A percentile compares a stretch with the other conserved stretches of the same genome.
Conservation (phyloP, 805 yeast species). For the Metschnikowia picachoensis region DNA sequence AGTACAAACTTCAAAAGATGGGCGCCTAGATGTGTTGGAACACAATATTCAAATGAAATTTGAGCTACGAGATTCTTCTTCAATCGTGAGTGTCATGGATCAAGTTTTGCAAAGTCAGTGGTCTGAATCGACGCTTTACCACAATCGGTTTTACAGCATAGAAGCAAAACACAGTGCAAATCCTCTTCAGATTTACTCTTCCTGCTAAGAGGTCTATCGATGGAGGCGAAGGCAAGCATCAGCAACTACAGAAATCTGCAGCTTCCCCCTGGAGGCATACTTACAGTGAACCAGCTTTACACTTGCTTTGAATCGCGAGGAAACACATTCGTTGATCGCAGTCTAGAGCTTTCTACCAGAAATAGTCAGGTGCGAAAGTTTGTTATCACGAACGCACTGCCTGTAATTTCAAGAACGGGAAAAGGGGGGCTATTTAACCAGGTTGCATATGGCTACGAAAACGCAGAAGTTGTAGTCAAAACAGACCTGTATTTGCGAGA, state of each 20-base stretch:
- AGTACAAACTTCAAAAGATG: constrained; percentile 2
- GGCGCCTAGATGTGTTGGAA: constrained; percentile 22
- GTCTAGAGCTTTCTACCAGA: constrained; percentile 35
- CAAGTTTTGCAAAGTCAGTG: constrained; percentile 34
- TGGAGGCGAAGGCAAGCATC: constrained; percentile 34
- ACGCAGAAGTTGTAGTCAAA: constrained; percentile 35
- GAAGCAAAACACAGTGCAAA: constrained; percentile 9
- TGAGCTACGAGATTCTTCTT: constrained; percentile 29
- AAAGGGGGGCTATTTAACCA: constrained; percentile 17
- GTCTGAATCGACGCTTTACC: constrained; percentile 33
- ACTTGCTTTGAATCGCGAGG: constrained; percentile 44
- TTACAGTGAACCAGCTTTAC: constrained; percentile 47
- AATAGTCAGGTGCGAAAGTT: constrained; percentile 37
- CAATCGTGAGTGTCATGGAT: constrained; percentile 30
- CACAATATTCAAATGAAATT: constrained; percentile 40
- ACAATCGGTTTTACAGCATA: constrained; percentile 19
- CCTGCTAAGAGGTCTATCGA: constrained; percentile 31
- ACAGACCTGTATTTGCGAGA: constrained; percentile 21
- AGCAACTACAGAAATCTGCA: constrained; percentile 29
- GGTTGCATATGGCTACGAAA: constrained; percentile 41
- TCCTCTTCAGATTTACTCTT: constrained; percentile 29
- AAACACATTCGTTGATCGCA: constrained; percentile 47
- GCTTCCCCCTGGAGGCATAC: constrained; percentile 35
- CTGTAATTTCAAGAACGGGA: constrained; percentile 39
- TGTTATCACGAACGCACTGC: constrained; percentile 42